phyloP scores from a whole-genome alignment of 306 rosid species.

The Leucaena leucocephala region DNA sequence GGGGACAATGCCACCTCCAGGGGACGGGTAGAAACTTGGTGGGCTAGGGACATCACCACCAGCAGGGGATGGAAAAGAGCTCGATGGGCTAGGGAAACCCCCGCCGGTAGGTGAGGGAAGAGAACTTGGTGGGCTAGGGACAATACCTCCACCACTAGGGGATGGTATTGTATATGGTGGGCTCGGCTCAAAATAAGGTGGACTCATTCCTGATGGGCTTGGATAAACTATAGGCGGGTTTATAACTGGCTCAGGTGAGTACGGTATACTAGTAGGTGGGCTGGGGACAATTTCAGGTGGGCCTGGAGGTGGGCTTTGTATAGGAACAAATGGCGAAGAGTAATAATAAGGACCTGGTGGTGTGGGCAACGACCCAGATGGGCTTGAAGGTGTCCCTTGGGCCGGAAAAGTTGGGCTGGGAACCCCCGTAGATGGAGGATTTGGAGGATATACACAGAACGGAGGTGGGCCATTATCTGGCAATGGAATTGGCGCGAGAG shows the following conservation, averaged over 20 bases:
- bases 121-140: slow-evolving; percentile 45
- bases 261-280: slow-evolving; percentile 40
- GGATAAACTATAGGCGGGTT: slow-evolving; percentile 50
- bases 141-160: neutral
- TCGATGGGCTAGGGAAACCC: no score
- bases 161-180: neutral
- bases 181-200: slow-evolving; percentile 41
- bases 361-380: slow-evolving; percentile 15
- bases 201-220: slow-evolving; percentile 51
- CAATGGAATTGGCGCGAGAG: slow-evolving; percentile 62
- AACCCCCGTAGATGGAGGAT: slow-evolving; percentile 45
- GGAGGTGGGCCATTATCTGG: slow-evolving; percentile 73
- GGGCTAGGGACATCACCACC: slow-evolving; percentile 39
- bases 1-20: neutral
- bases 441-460: slow-evolving; percentile 64
- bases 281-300: slow-evolving; percentile 36
- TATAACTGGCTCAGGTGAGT: slow-evolving; percentile 42
- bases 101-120: slow-evolving; percentile 57
- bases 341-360: slow-evolving; percentile 39
- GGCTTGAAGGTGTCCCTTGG: slow-evolving; percentile 48
- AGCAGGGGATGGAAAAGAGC: neutral
- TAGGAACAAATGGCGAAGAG: neutral
- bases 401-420: slow-evolving; percentile 61
- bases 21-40: neutral
- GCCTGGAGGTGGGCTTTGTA: slow-evolving; percentile 24